Base-by-base conservation (phyloP, 176 grass and related monocot genomes). In the Bonia amplexicaulis region DNA sequence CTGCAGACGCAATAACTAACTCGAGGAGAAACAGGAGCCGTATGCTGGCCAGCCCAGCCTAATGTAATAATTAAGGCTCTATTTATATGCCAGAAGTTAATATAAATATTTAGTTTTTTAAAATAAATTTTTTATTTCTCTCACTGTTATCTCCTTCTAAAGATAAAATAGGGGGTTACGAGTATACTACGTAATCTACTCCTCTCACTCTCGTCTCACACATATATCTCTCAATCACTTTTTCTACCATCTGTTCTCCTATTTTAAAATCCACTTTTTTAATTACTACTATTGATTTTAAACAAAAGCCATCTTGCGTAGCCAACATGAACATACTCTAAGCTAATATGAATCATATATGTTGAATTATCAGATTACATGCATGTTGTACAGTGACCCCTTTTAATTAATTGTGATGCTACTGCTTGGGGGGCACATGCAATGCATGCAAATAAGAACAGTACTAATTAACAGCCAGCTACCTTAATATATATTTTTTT, bases 1-100 rank as follows among this genome's bases (percentile, higher is more conserved):
- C 40, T 63, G 27, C 77, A 74, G 74, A 73, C 52, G 19, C 69
- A 85, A 65, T 86, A 88, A 90, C 85, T 82, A 79, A 88, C 82
- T 77, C 23, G 74, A 65, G 58, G 72, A 73, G 45, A 65, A 71
- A 66, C 5, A 54, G n/a, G 20, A 64, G 44, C 26, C 16, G 31
- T 80, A 8, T 14, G 6, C 55, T 37, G 71, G 71, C 47, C 47
- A 35, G 47, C 26, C 62, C 64, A 10, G 37, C 66, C 49, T 71
- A 20, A 73, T 20, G 42, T 66, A 53, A 45, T 45, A n/a, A 78
- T 78, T 37, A 4, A 35, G 33, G 4, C 33, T 3, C 4, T 31
- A 31, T 31, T 31, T 31, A 31, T 31, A 31, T 31, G 3, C 3
- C 31, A 2, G 31, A 31, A 35, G 33, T 3, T 35, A 37, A 37